Evolutionary conservation across 164 flowering plant species (phyloP), one percentile per base, ranked within the genome.

Genomic region (Taxillus chinensis): DNA sequence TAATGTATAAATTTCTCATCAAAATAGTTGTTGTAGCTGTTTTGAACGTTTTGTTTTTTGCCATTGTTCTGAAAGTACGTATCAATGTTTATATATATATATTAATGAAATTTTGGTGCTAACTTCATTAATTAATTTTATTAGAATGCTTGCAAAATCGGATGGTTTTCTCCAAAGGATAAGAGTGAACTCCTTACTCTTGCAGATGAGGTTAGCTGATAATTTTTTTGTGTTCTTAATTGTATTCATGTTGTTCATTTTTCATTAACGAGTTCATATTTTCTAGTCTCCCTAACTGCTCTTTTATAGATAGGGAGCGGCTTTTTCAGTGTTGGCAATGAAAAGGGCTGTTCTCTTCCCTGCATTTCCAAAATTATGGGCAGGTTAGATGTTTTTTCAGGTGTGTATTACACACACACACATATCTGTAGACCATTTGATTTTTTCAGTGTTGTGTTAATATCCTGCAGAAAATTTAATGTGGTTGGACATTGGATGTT

Each of bases 111-210:
- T 27, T 53, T 57, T 51, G 42, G 8, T 8, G n/a, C 12, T 69
- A 64, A 51, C 16, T 52, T 17, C 41, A 15, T 72, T 40, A 45
- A 57, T 63, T 67, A 13, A n/a, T 55, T 51, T 60, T 75, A 60
- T 56, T 69, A 90, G 97, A 83, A 68, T 81, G 90, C 95, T 57
- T 90, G 97, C 63, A 75, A 73, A 57, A 49, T 62, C 39, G 81
- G 84, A 64, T 90, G 97, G 92, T 90, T 86, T 68, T 40, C 71
- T 3, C 75, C 17, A n/a, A 61, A 64, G 58, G 92, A 86, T 50
- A 60, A 64, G 42, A 73, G 74, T 66, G 92, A 83, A 38, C 81
- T 90, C 61, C 57, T 67, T 39, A 53, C 67, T 68, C 78, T 86
- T 55, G 75, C 79, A 48, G 70, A 79, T 68, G 85, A 87, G 92